Evolutionary conservation across 805 yeast species (phyloP), one percentile per base, ranked within the genome.

Genomic region (Hanseniaspora nectarophila): DNA sequence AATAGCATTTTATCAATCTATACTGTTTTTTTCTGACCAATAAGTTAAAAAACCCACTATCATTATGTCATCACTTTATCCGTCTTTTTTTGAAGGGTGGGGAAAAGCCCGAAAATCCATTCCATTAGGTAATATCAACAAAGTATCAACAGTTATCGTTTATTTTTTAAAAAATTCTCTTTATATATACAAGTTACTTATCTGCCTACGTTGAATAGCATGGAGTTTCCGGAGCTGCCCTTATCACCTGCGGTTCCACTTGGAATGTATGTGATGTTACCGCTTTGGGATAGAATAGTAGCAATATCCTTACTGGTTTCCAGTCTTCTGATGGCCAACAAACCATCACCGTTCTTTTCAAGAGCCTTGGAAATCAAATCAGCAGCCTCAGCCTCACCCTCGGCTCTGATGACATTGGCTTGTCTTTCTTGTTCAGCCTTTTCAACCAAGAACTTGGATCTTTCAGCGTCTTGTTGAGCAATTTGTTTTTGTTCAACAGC

Each of bases 311-410:
- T 88, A 32, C 95, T 85, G 0, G 98, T 97, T 66, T 92, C 98
- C 59, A 92, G 79, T 71, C 97, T 79, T 75, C 98, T 80, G 61
- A 92, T 89, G 73, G 85, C 76, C 64, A 92, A 74, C 60, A 92
- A 74, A 59, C 97, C 97, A 64, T 92, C 97, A 67, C 98, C 98
- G 23, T 94, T 88, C 72, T 88, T 89, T 51, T 82, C 78, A 58
- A 92, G 76, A 4, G 97, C 97, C 68, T 81, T 85, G 33, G 96
- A 87, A 56, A 92, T 92, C 56, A 81, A 81, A 55, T 92, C 97
- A 3, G 98, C 98, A 54, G 95, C 87, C 68, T 92, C 97, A 47
- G 98, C 98, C 71, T 92, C 98, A 70, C 97, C 98, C 70, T 92
- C 98, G 28, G 98, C 98, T 62, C 97, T 80, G 59, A 92, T 89